Evolutionary conservation across 192 early-diverging fungal species (phyloP).

Genomic region (Entomortierella parvispora): DNA sequence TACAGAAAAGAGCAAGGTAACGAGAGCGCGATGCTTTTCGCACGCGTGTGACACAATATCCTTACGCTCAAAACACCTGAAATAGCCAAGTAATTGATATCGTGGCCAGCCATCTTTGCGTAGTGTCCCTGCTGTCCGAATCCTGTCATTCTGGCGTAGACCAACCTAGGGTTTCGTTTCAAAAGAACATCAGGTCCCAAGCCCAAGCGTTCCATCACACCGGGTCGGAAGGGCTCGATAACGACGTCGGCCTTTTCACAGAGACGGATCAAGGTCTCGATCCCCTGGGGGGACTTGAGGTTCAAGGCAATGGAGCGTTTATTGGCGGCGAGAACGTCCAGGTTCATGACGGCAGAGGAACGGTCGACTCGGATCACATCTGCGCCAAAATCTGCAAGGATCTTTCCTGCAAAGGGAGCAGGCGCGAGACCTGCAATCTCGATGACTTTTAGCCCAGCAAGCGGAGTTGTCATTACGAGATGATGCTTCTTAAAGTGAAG

Average conservation of each 20-base stretch:
- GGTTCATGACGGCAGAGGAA: constrained; percentile 29
- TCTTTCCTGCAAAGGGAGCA: constrained; percentile 73
- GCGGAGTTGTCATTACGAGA: constrained; percentile 27
- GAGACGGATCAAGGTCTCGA: constrained; percentile 56
- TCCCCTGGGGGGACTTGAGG: constrained; percentile 60
- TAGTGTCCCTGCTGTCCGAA: constrained; percentile 69
- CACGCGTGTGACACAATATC: background rate
- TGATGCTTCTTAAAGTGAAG: too few relatives aligned
- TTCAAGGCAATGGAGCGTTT: constrained; percentile 73
- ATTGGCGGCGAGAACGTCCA: constrained; percentile 63
- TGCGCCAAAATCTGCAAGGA: constrained; percentile 76
- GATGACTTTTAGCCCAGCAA: constrained; percentile 64
- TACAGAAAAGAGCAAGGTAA: too few relatives aligned
- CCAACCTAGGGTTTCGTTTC: constrained; percentile 62
- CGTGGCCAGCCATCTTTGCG: constrained; percentile 67
- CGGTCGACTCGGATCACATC: constrained; percentile 73
- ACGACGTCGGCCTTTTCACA: constrained; percentile 66
- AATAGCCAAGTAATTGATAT: constrained; percentile 77
- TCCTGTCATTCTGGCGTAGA: constrained; percentile 74
- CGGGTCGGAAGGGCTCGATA: constrained; percentile 75
- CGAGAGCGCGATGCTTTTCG: too few relatives aligned
- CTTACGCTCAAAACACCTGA: constrained; percentile 68
- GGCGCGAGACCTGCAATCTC: constrained; percentile 78
- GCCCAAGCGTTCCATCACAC: constrained; percentile 74
- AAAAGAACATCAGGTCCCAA: constrained; percentile 68